Percentiles rank a stretch among this genome's conserved stretches.
phyloP scores from a whole-genome alignment of 1,139 yeast species.

The Yamadazyma epiphylla region DNA sequence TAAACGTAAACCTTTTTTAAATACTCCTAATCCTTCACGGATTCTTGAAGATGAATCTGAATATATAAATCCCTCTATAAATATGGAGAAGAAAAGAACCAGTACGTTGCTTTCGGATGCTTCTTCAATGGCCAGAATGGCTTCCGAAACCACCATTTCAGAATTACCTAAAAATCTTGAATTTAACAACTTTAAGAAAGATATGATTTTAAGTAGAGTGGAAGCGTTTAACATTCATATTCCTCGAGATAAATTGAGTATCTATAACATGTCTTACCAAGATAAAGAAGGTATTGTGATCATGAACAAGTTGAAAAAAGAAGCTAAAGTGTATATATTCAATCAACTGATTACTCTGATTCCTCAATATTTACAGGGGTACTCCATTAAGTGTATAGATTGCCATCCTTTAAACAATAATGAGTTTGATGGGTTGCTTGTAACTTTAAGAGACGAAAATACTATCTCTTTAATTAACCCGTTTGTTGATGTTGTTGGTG shows the following conservation, averaged over 20 bases:
- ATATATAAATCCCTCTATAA: conserved; percentile 20
- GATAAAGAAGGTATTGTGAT: conserved; percentile 61
- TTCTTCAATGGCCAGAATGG: conserved; percentile 61
- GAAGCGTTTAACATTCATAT: conserved; percentile 39
- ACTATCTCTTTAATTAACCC: conserved; percentile 57
- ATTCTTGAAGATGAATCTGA: conserved; percentile 38
- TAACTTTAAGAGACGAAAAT: conserved; percentile 29
- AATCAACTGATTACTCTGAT: conserved; percentile 31
- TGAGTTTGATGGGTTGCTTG: conserved; percentile 38
- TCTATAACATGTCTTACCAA: conserved; percentile 42
- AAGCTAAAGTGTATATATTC: conserved; percentile 51
- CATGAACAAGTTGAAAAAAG: conserved; percentile 24
- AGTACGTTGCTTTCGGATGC: conserved; percentile 54
- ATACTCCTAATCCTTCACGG: conserved; percentile 42
- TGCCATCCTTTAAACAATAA: conserved; percentile 35
- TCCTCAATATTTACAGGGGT: conserved; percentile 32
- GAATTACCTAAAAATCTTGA: conserved; percentile 26
- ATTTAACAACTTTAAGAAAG: conserved; percentile 46
- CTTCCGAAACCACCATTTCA: conserved; percentile 34
- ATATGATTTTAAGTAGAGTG: conserved; percentile 61
- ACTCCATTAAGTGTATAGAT: conserved; percentile 36
- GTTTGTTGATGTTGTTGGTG: conserved; percentile 52
- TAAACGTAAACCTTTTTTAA: conserved; percentile 25
- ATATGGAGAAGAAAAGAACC: conserved; percentile 50
- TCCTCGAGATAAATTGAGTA: conserved; percentile 30